A percentile compares a stretch with the other conserved stretches of the same genome.
phyloP scores from a whole-genome alignment of 306 rosid genomes.

The Cicer bijugum region DNA sequence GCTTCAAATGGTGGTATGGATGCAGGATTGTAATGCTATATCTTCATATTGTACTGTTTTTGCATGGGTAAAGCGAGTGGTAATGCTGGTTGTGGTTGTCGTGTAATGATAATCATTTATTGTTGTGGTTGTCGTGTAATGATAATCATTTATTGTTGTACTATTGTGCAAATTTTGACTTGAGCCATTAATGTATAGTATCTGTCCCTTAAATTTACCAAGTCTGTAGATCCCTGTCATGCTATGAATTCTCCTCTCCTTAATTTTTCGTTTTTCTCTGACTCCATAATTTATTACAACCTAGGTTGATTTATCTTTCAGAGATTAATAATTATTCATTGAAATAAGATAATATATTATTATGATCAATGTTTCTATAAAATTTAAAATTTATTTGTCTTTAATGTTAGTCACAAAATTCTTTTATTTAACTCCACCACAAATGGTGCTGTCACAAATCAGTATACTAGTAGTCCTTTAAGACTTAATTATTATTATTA shows the following conservation, averaged over 20 bases:
- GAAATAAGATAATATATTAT: no score
- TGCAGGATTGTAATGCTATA: slow-evolving; percentile 31
- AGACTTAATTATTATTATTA: no score
- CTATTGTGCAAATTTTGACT: slow-evolving; percentile 46
- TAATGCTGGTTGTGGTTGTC: background rate
- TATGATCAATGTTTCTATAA: no score
- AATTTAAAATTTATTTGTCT: no score
- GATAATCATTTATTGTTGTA: slow-evolving; percentile 22
- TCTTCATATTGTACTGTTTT: slow-evolving; percentile 26
- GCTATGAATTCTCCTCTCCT: background rate
- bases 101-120: slow-evolving; percentile 15
- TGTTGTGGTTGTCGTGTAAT: slow-evolving; percentile 2
- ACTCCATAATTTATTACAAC: slow-evolving; percentile 8
- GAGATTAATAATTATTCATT: no score
- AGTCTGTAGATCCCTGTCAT: background rate
- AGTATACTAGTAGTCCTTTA: no score
- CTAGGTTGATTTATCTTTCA: background rate
- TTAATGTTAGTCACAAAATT: no score
- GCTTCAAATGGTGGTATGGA: slow-evolving; percentile 35
- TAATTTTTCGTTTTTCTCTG: background rate
- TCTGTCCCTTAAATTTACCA: slow-evolving; percentile 14
- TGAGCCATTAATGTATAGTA: slow-evolving; percentile 32
- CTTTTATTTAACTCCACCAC: no score
- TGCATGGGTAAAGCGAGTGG: background rate
- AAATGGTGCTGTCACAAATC: no score